Base-by-base conservation (phyloP, 768 basidiomycete species). In the Harrya chromipes region DNA sequence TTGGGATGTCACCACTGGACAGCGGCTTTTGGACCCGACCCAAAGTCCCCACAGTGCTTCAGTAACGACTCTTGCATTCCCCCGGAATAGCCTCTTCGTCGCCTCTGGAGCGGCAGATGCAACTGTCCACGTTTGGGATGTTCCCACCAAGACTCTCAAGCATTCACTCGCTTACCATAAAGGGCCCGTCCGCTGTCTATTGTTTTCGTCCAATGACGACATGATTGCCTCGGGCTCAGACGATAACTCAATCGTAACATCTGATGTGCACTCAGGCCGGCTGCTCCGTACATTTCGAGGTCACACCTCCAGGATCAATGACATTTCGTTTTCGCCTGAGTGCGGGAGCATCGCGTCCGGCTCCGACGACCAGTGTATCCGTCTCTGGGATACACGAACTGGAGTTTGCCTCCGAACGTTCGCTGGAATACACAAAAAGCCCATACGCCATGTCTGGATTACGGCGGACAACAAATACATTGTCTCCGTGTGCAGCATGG, bases 351-450 rank as follows among this genome's bases (percentile, higher is more conserved):
- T 65, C 24, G 59, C 50, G 3, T 65, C 63, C 0, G 59, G 56
- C 9, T 66, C 61, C 6, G 35, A 52, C 10, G 63, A 65, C 21
- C 54, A 45, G 21, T 52, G 46, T 4, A 40, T 63, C 26, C 64
- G 64, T 34, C 50, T 63, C 12, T 65, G 64, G 64, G 59, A 63
- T 17, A 46, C 48, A 20, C 46, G 36, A 19, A 57, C 63, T 8
- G 62, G 48, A 40, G 52, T 53, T 16, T 58, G 54, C 33, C 34
- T 62, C 11, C 46, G 51, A 6, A 55, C 54, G 16, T 57, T 43
- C 10, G 7, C 50, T 24, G 46, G 52, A 43, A 38, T 19, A n/a
- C 59, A 60, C 43, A 47, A 39, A 20, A 60, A 59, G 21, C 46
- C 57, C 6, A 36, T 60, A 51, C 37, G 13, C 16, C 46, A 41